Conservation (phyloP, 345 rosid genomes). For the Dovyalis caffra region DNA sequence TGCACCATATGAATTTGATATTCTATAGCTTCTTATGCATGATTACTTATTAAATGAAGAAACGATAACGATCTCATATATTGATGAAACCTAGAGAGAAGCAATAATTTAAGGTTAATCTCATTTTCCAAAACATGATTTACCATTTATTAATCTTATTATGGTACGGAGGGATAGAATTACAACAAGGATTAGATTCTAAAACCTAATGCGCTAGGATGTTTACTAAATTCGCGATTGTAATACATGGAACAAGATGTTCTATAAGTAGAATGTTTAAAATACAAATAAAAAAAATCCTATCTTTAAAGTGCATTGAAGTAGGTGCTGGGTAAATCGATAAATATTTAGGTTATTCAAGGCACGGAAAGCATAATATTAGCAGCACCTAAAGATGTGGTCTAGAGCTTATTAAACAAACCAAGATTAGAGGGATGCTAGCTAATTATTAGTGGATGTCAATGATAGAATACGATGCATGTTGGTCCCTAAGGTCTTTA, state of each 20-base stretch:
- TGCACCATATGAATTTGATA: no score
- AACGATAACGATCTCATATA: neutral
- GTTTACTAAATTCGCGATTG: neutral
- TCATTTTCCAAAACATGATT: slow-evolving; percentile 4
- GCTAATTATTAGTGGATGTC: neutral
- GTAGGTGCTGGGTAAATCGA: no score
- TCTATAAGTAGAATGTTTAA: no score
- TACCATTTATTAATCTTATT: neutral
- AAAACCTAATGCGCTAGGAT: neutral
- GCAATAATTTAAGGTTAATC: slow-evolving; percentile 9
- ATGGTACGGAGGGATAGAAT: neutral
- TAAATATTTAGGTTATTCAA: neutral
- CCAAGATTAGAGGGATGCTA: neutral
- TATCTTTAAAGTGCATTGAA: no score
- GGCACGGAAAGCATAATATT: neutral
- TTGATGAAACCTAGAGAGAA: no score
- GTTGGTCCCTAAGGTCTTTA: neutral
- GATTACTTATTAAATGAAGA: neutral
- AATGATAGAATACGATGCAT: neutral
- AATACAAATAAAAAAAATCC: no score
- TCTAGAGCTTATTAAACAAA: neutral
- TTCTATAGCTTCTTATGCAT: neutral
- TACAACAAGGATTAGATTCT: neutral
- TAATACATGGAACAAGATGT: no score
- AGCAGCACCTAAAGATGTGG: neutral